Conservation (phyloP, 805 yeast species). For the Cyberlindnera lachancei region DNA sequence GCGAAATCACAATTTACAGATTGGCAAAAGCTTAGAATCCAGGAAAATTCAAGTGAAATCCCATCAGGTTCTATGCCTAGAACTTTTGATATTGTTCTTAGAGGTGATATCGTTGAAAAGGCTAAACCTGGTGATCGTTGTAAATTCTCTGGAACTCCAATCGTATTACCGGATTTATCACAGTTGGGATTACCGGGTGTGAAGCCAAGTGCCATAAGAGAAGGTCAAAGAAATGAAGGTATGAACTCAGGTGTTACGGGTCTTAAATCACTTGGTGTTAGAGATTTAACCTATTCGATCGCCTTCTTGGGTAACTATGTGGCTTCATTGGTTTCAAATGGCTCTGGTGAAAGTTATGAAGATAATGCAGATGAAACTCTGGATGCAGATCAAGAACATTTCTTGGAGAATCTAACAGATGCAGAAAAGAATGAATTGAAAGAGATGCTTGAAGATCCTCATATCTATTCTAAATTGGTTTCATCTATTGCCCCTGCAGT, state of each 20-base stretch:
- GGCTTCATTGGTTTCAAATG: slow-evolving; percentile 43
- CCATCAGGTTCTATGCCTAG: slow-evolving; percentile 99
- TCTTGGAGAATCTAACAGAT: slow-evolving; percentile 68
- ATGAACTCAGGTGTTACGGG: slow-evolving; percentile 85
- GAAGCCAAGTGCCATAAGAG: slow-evolving; percentile 76
- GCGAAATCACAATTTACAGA: slow-evolving; percentile 82
- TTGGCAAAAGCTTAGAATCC: slow-evolving; percentile 95
- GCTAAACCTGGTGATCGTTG: slow-evolving; percentile 98
- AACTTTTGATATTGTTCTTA: slow-evolving; percentile 81
- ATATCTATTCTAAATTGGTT: slow-evolving; percentile 77
- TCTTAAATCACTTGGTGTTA: slow-evolving; percentile 73
- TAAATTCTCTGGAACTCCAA: slow-evolving; percentile 87
- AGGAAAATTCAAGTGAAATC: slow-evolving; percentile 92
- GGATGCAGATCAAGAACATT: slow-evolving; percentile 72
- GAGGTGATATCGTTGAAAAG: slow-evolving; percentile 92
- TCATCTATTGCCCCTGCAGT: slow-evolving; percentile 93
- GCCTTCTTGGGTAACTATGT: slow-evolving; percentile 93
- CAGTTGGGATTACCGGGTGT: slow-evolving; percentile 95
- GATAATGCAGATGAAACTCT: slow-evolving; percentile 31
- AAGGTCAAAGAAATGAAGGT: slow-evolving; percentile 50
- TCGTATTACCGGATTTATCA: slow-evolving; percentile 89
- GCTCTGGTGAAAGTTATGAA: slow-evolving; percentile 29
- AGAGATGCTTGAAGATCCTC: slow-evolving; percentile 84
- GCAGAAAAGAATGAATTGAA: slow-evolving; percentile 80
- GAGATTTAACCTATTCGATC: slow-evolving; percentile 86